Evolutionary conservation across 2,329 filamentous ascomycete species (phyloP), one percentile per base, ranked within the genome.

Genomic region (Penicillium sp.): DNA sequence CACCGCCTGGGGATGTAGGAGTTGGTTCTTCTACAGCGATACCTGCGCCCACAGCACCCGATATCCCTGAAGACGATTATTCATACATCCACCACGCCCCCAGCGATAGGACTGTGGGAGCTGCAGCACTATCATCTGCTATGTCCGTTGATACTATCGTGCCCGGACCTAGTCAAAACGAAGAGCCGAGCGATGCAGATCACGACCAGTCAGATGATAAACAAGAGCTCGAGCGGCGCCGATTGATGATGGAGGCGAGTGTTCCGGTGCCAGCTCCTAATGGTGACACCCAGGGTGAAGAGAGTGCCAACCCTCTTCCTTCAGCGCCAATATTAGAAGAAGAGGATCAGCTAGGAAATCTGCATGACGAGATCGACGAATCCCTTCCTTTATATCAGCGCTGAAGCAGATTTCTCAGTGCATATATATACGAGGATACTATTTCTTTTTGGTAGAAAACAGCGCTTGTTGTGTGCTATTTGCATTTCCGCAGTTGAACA

Each of bases 191-290:
- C 47, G 60, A 66, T 47, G 52, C 63, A 7, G 52, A 83, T 16
- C 55, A 40, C 26, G 4, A 64, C 66, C 47, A 66, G 56, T 21
- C 62, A 55, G 89, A 94, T 55, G 92, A 95, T 70, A 94, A 95
- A 69, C 85, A 87, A 63, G 90, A 95, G 68, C 75, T 91, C 6
- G 88, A 92, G 68, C 79, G 85, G 20, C 81, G 77, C 56, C 78
- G 86, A 38, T 70, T 90, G n/a, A 75, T 88, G 59, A 75, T 79
- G 52, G 81, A 88, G 64, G 83, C 83, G 7, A 88, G 86, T 68
- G 82, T 83, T 8, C 87, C 87, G 3, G 57, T 57, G n/a, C 64
- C 67, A 28, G 66, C 65, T 16, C 56, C 53, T 1, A 63, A 64
- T 3, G 63, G 62, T 49, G 60, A 46, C 55, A 56, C 54, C 42